Conservation (phyloP, 2,329 filamentous ascomycete genomes). For the Lithohypha guttulata region DNA sequence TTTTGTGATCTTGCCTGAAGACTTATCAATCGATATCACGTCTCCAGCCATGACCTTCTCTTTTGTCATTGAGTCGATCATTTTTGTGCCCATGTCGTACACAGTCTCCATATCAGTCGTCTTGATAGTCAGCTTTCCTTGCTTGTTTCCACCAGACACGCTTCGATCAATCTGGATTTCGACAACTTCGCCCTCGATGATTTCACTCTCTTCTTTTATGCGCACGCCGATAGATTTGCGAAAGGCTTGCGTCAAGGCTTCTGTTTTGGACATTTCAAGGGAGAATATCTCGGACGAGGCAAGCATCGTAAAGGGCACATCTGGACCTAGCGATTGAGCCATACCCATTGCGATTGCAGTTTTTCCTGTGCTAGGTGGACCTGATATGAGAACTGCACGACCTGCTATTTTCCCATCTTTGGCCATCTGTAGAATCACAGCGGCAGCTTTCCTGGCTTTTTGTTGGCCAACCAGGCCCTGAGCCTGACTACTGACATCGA, state of each 20-base stretch:
- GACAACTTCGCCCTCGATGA: conserved; percentile 97
- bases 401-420: conserved; percentile 98
- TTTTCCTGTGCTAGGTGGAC: conserved; percentile 93
- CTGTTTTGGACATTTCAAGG: conserved; percentile 98
- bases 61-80: conserved; percentile 99
- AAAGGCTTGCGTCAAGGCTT: conserved; percentile 96
- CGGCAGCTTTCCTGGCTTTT: conserved; percentile 91
- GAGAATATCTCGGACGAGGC: conserved; percentile 97
- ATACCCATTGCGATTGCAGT: conserved; percentile 98
- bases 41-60: conserved; percentile 98
- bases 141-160: conserved; percentile 91
- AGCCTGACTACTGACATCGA: conserved; percentile 74
- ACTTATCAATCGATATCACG: conserved; percentile 97
- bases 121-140: conserved; percentile 98
- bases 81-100: conserved; percentile 98
- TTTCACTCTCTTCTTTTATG: conserved; percentile 98
- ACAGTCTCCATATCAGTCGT: conserved; percentile 99
- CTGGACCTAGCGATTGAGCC: conserved; percentile 86
- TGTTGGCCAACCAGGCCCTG: conserved; percentile 94
- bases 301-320: conserved; percentile 93
- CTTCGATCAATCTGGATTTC: conserved; percentile 98
- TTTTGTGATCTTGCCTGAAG: conserved; percentile 95
- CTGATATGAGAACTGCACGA: conserved; percentile 84
- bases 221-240: conserved; percentile 95
- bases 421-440: conserved; percentile 95